Base-by-base conservation (phyloP, 2,329 filamentous ascomycete species). In the Phaeosphaeriaceae sp. region DNA sequence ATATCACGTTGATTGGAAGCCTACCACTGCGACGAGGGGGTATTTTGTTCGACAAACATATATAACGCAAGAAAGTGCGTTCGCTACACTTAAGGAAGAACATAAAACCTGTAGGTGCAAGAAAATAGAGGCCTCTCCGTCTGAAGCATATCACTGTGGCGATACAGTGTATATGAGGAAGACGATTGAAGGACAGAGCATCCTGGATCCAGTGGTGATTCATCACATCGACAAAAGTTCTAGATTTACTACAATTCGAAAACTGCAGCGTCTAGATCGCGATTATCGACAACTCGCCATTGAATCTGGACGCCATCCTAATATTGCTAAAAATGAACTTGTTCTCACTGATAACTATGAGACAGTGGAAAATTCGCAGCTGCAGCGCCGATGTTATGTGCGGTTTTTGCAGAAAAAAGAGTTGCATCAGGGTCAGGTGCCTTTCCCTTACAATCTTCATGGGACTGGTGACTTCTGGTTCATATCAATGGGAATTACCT, bases 31-130 rank as follows among this genome's bases (percentile, higher is more conserved):
- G 0, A 35, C 61, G 0, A 73, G 57, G 2, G 46, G 60, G 3
- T 83, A 87, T 37, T 89, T 93, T 52, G 81, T 92, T 2, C 81
- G 90, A 0, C 87, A 90, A 57, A 87, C 83, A 0, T 93, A 90
- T 57, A 64, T 84, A 1, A 79, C 80, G 1, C 73, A 79, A 1
- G 79, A 87, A 1, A 81, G 83, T 2, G 80, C 82, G 13, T 92
- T 89, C 76, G 73, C 84, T 0, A 83, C 83, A 0, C 70, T 92
- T 0, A 68, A 79, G 7, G 52, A 79, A 3, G 59, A 71, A 0
- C 84, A 92, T 58, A 76, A 86, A 26, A 56, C 37, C 3, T 90
- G 88, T 57, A 56, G 18, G 72, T 84, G 66, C 58, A 40, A 53
- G n/a, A 56, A 18, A 56, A 6, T 51, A 44, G 44, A 58, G 42